Base-by-base conservation (phyloP, 192 early-diverging fungal species). In the Helicostylum pulchrum region DNA sequence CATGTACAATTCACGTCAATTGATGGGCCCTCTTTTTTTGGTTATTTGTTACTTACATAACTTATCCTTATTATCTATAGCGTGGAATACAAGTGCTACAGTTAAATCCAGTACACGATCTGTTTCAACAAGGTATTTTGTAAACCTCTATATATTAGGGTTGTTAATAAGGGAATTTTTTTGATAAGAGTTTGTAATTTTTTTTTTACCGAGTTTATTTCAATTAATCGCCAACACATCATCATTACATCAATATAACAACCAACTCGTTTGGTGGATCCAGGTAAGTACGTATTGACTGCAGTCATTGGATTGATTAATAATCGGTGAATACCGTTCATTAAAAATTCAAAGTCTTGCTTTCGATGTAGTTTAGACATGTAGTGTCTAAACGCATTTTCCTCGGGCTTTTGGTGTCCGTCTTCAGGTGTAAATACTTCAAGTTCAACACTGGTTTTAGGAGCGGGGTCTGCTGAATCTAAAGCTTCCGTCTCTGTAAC, bases 221-320 rank as follows among this genome's bases (percentile, higher is more conserved):
- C 90, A 26, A 95, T 65, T 9, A 94, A 71, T 63, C 87, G 81
- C 95, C 95, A 97, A 48, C 92, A 87, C 21, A 95, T 68, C 84
- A 93, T 90, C 53, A 92, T 71, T 0, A 86, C 82, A 69, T 95
- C 92, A 34, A 77, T 61, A 36, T 85, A 74, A 34, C 86, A 73
- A 43, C 71, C 80, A 26, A 88, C 79, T 43, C 80, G 78, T 56
- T 92, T 92, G 31, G 83, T 90, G 0, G 88, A 87, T 12, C 89
- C 86, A 31, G 90, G 90, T 4, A 92, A 68, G 62, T 89, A 91
- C 0, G 89, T 88, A 55, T 87, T 89, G 26, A 77, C 83, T 10
- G 90, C 80, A 79, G 88, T 70, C 70, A 96, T 83, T 1, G 92
- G 88, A 64, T 91, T 93, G 23, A 86, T 89, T 44, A 97, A 66